phyloP scores from a whole-genome alignment of 1,284 basidiomycete species.

The Ceraceosorus guamensis region DNA sequence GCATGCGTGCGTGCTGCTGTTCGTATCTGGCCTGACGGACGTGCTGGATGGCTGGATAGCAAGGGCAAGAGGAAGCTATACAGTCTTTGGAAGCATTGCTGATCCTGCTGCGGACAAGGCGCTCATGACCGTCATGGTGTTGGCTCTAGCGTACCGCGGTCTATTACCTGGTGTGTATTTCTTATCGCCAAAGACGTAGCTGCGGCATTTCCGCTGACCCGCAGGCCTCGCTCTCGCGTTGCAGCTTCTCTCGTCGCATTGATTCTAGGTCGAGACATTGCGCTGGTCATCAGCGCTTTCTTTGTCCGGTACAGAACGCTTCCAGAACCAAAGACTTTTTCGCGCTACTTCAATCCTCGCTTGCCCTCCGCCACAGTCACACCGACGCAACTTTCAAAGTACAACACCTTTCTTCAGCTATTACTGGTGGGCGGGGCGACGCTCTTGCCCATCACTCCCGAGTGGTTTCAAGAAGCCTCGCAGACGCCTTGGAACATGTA shows the following conservation, averaged over 20 bases:
- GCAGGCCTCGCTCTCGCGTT: neutral
- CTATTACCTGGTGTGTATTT: constrained; percentile 66
- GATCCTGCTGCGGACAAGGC: constrained; percentile 97
- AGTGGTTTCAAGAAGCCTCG: constrained; percentile 7
- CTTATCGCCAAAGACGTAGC: neutral
- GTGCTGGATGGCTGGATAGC: constrained; percentile 86
- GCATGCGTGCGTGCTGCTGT: constrained; percentile 71
- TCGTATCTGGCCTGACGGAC: constrained; percentile 83
- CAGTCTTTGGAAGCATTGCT: constrained; percentile 85
- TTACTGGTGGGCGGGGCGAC: constrained; percentile 81
- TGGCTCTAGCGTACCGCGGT: constrained; percentile 73
- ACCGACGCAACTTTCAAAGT: constrained; percentile 59
- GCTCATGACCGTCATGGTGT: constrained; percentile 86
- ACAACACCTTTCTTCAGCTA: constrained; percentile 88
- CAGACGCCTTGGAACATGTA: constrained; percentile 9
- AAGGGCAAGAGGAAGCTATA: constrained; percentile 61
- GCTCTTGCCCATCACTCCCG: constrained; percentile 67
- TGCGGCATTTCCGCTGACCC: neutral
- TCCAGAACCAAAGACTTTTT: constrained; percentile 79
- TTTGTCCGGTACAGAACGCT: constrained; percentile 87
- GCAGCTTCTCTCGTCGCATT: constrained; percentile 74
- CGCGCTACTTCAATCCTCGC: constrained; percentile 87
- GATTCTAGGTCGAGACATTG: constrained; percentile 81
- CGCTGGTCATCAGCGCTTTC: constrained; percentile 81
- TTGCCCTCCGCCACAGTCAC: constrained; percentile 88